These are phyloP conservation scores for Amylocystis lapponica DNA, from an alignment of 768 basidiomycete species.

Conservation along the genomic window DNA sequence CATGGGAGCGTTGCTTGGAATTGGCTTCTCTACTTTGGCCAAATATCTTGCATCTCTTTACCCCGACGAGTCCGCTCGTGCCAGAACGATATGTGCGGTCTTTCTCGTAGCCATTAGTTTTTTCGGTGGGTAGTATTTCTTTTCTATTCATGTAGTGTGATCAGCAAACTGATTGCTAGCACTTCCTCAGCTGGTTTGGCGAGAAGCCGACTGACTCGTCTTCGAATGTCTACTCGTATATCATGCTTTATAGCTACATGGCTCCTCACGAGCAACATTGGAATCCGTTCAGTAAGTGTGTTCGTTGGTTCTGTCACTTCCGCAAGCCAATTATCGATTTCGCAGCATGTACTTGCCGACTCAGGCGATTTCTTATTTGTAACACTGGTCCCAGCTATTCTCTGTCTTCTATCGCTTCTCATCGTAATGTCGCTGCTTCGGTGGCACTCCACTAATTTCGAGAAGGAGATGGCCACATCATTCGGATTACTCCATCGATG, in stretches of 20 bases:
- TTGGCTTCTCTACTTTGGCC: slow-evolving; percentile 32
- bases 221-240: slow-evolving; percentile 39
- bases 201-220: slow-evolving; percentile 42
- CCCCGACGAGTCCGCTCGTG: slow-evolving; percentile 18
- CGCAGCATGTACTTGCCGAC: slow-evolving; percentile 20
- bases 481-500: slow-evolving; percentile 31
- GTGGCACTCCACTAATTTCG: slow-evolving; percentile 40
- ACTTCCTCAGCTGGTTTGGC: slow-evolving; percentile 28
- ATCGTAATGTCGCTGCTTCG: slow-evolving; percentile 32
- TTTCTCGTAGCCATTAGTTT: slow-evolving; percentile 36
- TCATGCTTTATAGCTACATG: slow-evolving; percentile 44
- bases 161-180: not conserved
- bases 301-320: not conserved
- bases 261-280: slow-evolving; percentile 35
- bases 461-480: slow-evolving; percentile 30
- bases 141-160: not conserved
- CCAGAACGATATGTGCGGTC: slow-evolving; percentile 35
- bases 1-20: slow-evolving; percentile 35
- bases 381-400: slow-evolving; percentile 31
- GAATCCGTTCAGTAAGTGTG: slow-evolving; percentile 26
- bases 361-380: slow-evolving; percentile 37
- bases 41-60: slow-evolving; percentile 27
- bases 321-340: slow-evolving; percentile 1
- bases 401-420: slow-evolving; percentile 33
- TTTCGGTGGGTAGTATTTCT: slow-evolving; percentile 22